A percentile compares a stretch with the other conserved stretches of the same genome.
phyloP scores from a whole-genome alignment of 2,329 filamentous ascomycete species.

The Exophiala sideris region DNA sequence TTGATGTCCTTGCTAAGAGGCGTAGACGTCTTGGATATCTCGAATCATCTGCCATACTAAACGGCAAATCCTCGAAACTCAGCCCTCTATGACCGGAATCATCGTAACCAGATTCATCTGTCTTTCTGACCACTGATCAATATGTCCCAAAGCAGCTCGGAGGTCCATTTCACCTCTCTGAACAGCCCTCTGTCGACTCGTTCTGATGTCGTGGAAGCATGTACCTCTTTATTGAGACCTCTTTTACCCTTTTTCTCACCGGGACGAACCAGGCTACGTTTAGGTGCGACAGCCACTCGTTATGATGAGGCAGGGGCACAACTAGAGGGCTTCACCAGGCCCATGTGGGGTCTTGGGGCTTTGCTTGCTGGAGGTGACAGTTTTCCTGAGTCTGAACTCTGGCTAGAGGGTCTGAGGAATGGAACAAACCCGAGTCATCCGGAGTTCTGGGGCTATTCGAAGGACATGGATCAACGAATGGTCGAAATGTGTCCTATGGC shows the following conservation, averaged over 20 bases:
- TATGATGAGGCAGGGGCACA: conserved; percentile 76
- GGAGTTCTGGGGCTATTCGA: conserved; percentile 74
- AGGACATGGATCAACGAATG: conserved; percentile 77
- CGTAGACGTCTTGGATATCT: too few species aligned
- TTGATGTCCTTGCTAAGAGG: not conserved
- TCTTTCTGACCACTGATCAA: not conserved
- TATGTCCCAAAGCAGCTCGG: not conserved
- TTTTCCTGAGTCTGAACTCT: conserved; percentile 62
- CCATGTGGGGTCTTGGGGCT: conserved; percentile 71
- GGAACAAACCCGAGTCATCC: conserved; percentile 67
- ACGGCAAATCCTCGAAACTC: too few species aligned
- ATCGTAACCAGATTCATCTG: not conserved
- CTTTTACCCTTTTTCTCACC: conserved; percentile 70
- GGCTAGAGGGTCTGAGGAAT: conserved; percentile 66
- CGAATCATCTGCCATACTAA: too few species aligned
- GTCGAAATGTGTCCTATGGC: conserved; percentile 80
- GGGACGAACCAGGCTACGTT: conserved; percentile 60
- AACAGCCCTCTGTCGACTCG: conserved; percentile 25
- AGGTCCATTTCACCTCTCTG: conserved; percentile 10
- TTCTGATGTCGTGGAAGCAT: conserved; percentile 54
- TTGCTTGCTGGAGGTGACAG: conserved; percentile 65
- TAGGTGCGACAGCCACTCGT: conserved; percentile 68
- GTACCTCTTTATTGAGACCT: conserved; percentile 65
- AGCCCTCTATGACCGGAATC: not conserved
- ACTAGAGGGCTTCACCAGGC: conserved; percentile 71